phyloP scores from a whole-genome alignment of 192 early-diverging fungal species.

The Backusella westeae region DNA sequence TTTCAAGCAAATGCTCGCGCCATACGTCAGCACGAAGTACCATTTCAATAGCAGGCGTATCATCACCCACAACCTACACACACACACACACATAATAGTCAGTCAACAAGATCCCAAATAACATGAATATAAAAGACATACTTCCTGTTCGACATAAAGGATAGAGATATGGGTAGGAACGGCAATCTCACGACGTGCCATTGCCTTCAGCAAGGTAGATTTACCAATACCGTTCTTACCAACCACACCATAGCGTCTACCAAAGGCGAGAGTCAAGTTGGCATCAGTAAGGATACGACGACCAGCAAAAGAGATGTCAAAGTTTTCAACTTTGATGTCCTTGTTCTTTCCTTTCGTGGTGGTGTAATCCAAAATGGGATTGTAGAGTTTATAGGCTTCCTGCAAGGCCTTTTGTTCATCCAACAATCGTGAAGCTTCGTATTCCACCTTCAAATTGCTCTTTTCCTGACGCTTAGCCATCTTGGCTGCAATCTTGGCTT shows the following conservation, averaged over 20 bases:
- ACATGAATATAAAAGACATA: slow-evolving; percentile 23
- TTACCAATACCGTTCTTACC: slow-evolving; percentile 92
- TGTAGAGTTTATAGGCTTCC: slow-evolving; percentile 81
- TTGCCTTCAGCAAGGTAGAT: slow-evolving; percentile 75
- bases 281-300: slow-evolving; percentile 91
- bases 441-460: slow-evolving; percentile 49
- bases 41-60: slow-evolving; percentile 79
- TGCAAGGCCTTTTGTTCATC: slow-evolving; percentile 63
- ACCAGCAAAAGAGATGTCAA: slow-evolving; percentile 94
- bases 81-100: slow-evolving; percentile 19
- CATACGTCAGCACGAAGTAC: slow-evolving; percentile 93
- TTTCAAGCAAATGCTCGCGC: slow-evolving; percentile 84
- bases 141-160: slow-evolving; percentile 98
- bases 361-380: slow-evolving; percentile 85
- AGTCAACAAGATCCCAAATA: background rate
- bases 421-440: slow-evolving; percentile 73
- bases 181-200: slow-evolving; percentile 81
- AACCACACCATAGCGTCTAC: slow-evolving; percentile 93
- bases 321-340: slow-evolving; percentile 95
- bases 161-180: slow-evolving; percentile 91
- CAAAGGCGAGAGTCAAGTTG: slow-evolving; percentile 78
- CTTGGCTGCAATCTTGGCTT: slow-evolving; percentile 90
- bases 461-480: slow-evolving; percentile 75
- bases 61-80: slow-evolving; percentile 83
- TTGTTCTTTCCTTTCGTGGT: slow-evolving; percentile 82